Evolutionary conservation across 23 red algal species (phyloP).

Genomic region (Agarophyton chilense): DNA sequence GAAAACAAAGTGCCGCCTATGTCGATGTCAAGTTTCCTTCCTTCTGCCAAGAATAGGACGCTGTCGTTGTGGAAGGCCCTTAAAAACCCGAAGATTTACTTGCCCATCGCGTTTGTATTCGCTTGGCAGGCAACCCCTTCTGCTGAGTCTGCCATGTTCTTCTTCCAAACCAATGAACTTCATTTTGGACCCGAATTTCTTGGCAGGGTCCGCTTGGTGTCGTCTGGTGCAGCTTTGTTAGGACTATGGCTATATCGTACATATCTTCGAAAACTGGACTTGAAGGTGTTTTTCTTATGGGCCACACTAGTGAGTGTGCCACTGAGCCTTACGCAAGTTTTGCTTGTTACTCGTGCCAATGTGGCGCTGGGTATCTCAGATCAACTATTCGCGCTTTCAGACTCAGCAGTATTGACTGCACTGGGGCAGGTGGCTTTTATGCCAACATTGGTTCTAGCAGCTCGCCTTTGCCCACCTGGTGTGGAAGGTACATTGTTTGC

Average conservation of each 20-base stretch:
- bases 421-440: conserved; percentile 95
- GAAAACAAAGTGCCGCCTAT: conserved; percentile 27
- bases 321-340: conserved; percentile 84
- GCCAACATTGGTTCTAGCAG: conserved; percentile 95
- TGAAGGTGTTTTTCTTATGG: conserved; percentile 80
- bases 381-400: conserved; percentile 79
- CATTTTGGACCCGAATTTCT: conserved; percentile 91
- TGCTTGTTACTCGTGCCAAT: conserved; percentile 84
- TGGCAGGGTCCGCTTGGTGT: conserved; percentile 84
- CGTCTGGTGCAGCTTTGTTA: conserved; percentile 72
- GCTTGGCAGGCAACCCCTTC: conserved; percentile 92
- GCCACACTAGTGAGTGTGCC: conserved; percentile 84
- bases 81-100: conserved; percentile 57
- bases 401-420: conserved; percentile 85
- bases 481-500: conserved; percentile 95
- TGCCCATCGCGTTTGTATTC: conserved; percentile 83
- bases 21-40: conserved; percentile 18
- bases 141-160: conserved; percentile 90
- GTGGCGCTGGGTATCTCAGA: conserved; percentile 81
- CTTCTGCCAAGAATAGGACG: background rate
- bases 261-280: conserved; percentile 49
- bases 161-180: conserved; percentile 84
- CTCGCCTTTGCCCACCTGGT: conserved; percentile 88
- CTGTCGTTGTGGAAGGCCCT: conserved; percentile 69
- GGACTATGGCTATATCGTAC: conserved; percentile 77